Conservation (phyloP, 768 basidiomycete genomes). For the Pleurotus pulmonarius region DNA sequence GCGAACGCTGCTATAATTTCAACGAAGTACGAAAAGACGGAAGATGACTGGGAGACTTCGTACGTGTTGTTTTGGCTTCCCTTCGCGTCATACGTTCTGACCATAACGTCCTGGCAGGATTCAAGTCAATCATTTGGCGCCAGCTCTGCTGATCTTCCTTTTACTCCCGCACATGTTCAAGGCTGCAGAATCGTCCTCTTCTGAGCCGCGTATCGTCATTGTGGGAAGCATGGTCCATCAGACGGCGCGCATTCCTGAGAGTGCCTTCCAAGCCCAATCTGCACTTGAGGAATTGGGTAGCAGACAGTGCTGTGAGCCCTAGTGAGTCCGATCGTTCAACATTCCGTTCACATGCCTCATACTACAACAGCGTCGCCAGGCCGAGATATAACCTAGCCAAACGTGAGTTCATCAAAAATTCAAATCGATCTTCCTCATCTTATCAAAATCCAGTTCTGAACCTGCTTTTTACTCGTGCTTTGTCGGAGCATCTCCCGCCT, state of each 20-base stretch:
- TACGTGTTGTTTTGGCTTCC: constrained; percentile 15
- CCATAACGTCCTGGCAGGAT: constrained; percentile 24
- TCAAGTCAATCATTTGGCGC: constrained; percentile 44
- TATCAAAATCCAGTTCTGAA: constrained; percentile 29
- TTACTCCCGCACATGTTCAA: constrained; percentile 39
- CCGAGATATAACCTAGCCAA: constrained; percentile 32
- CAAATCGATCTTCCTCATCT: not conserved
- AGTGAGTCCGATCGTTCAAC: constrained; percentile 2
- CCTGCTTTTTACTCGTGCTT: constrained; percentile 33
- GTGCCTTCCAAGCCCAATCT: constrained; percentile 19
- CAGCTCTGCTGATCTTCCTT: constrained; percentile 34
- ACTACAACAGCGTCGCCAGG: constrained; percentile 11
- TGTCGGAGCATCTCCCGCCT: constrained; percentile 25
- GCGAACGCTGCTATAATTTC: constrained; percentile 34
- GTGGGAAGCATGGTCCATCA: constrained; percentile 41
- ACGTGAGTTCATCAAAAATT: constrained; percentile 19
- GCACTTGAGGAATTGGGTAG: constrained; percentile 28
- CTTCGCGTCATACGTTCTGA: not conserved
- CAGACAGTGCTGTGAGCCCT: constrained; percentile 20
- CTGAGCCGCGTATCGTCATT: constrained; percentile 34
- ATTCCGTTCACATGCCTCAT: not conserved
- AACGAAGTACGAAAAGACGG: constrained; percentile 19
- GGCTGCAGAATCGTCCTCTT: constrained; percentile 24
- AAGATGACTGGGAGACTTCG: constrained; percentile 46
- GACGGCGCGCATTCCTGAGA: constrained; percentile 18